Evolutionary conservation across 129 eudicot genomes (phyloP), one percentile per base, ranked within the genome.

Genomic region (Lonicera japonica): DNA sequence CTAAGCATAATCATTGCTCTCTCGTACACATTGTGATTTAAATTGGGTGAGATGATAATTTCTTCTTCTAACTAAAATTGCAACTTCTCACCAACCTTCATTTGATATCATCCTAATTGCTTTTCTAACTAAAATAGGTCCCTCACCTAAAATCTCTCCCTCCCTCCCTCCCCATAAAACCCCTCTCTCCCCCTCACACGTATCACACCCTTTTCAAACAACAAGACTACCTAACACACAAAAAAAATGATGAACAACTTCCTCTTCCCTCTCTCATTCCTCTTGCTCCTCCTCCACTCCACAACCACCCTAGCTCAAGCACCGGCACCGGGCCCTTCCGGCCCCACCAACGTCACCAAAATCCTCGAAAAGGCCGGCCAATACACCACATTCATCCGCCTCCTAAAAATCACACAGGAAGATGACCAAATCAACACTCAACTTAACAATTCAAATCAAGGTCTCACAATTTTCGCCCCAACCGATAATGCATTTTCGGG

Each of bases 361-460:
- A 85, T 92, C 80, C 82, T 92, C 39, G 84, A 83, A 52, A 92
- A 92, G 61, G 91, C 88, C 38, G 84, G 98, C 45, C 96, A 85
- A 61, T 92, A 75, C 87, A 87, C 88, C 11, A 88, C 86, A 22
- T 69, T 92, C 5, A 72, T 92, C 70, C 80, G 89, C 25, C 95
- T 92, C 29, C 60, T 78, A 0, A 48, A 25, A 57, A 67, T 57
- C 64, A 87, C 98, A 34, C 79, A 71, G 53, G 79, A 69, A 0
- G 90, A 77, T 13, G 86, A 80, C 25, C 98, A 92, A 56, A 92
- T 92, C 74, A 76, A 87, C 71, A 76, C 84, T 23, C 98, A 87
- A 50, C 95, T 92, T 73, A 92, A 87, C 86, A 92, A 92, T 63
- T 80, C 96, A 16, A 70, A 85, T 56, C 79, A 76, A 21, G 98